Percentiles rank a stretch among this genome's conserved stretches.
Conservation (phyloP, 2,329 filamentous ascomycete genomes). For the Talaromyces funiculosus region DNA sequence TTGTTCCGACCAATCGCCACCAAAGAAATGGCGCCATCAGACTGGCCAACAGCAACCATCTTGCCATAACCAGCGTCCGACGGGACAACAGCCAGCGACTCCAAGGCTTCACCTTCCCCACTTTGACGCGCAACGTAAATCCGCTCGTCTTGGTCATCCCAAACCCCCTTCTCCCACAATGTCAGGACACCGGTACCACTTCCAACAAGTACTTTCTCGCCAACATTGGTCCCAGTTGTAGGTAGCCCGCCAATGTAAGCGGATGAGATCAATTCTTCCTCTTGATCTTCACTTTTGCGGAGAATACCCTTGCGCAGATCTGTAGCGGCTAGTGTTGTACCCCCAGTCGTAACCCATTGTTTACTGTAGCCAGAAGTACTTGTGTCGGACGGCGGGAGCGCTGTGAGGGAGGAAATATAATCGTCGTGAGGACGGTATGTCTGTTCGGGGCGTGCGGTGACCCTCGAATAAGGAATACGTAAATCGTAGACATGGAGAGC, state of each 20-base stretch:
- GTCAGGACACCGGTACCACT: constrained; percentile 78
- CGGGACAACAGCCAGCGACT: constrained; percentile 68
- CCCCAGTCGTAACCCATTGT: constrained; percentile 91
- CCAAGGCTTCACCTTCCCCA: constrained; percentile 69
- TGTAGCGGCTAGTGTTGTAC: constrained; percentile 82
- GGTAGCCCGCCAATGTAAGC: constrained; percentile 72
- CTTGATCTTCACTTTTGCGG: constrained; percentile 87
- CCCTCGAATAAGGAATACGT: constrained; percentile 52
- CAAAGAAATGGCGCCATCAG: constrained; percentile 72
- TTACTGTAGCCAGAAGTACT: constrained; percentile 87
- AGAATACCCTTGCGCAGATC: constrained; percentile 82
- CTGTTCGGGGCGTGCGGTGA: constrained; percentile 63
- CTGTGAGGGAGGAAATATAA: constrained; percentile 82
- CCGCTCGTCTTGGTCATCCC: constrained; percentile 91
- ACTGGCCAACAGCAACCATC: constrained; percentile 71
- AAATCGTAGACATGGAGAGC: constrained; percentile 84
- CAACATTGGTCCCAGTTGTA: constrained; percentile 60
- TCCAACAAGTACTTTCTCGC: constrained; percentile 69
- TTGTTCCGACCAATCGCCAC: constrained; percentile 70
- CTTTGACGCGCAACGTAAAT: constrained; percentile 64
- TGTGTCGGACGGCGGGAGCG: constrained; percentile 70
- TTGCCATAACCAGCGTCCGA: constrained; percentile 59
- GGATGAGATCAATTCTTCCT: constrained; percentile 83
- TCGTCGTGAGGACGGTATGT: constrained; percentile 85
- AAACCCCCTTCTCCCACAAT: constrained; percentile 87